phyloP scores from a whole-genome alignment of 2,329 filamentous ascomycete species.

The Clonostachys rosea region DNA sequence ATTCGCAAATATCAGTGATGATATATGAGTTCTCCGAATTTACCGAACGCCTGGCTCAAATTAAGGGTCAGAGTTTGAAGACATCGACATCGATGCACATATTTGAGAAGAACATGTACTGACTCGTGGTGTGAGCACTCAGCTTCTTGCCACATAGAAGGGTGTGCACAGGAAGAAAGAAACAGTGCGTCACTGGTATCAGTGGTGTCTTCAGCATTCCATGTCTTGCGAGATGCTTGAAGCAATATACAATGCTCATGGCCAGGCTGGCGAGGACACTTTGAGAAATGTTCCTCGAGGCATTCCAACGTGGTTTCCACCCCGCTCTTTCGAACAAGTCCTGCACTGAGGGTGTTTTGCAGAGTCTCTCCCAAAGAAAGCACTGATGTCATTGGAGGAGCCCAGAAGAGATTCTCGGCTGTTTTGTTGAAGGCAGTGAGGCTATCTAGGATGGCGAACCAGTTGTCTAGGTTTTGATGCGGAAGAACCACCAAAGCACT shows the following conservation, averaged over 20 bases:
- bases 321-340: neutral
- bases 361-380: too few relatives aligned
- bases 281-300: neutral
- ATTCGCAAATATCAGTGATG: neutral
- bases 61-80: neutral
- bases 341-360: too few relatives aligned
- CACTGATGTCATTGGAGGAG: too few relatives aligned
- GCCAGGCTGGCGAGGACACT: neutral
- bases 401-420: neutral
- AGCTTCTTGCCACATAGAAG: neutral
- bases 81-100: neutral
- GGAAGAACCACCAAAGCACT: neutral
- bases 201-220: neutral
- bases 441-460: neutral
- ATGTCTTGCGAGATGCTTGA: neutral
- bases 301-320: neutral
- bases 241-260: neutral
- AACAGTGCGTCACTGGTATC: neutral
- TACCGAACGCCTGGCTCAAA: neutral
- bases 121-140: neutral
- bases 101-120: neutral
- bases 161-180: neutral
- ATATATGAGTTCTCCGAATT: neutral
- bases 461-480: neutral
- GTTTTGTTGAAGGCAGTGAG: neutral